Conservation (phyloP, 441 rosid species). For the Gossypium lobatum region DNA sequence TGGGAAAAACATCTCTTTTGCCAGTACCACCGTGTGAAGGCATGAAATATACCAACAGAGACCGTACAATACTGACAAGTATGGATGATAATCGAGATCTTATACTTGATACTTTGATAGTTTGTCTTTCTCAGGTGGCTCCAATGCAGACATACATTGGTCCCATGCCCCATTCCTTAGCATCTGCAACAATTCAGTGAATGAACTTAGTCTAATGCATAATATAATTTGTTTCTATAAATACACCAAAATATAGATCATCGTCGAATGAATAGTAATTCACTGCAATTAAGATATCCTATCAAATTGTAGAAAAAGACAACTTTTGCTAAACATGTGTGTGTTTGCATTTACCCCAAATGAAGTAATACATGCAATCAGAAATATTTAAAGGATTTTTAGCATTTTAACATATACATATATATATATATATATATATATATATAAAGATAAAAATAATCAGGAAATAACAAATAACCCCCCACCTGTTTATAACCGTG, state of each 20-base stretch:
- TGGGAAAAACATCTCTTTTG: background rate
- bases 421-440: too few species aligned
- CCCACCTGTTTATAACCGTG: constrained; percentile 80
- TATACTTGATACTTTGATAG: constrained; percentile 80
- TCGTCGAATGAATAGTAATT: background rate
- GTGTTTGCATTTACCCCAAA: background rate
- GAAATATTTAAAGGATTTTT: constrained; percentile 2
- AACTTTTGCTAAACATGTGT: too few species aligned
- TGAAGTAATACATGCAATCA: background rate
- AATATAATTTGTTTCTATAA: background rate
- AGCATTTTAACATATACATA: background rate
- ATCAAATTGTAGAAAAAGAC: background rate
- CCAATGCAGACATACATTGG: constrained; percentile 81
- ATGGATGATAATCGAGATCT: background rate
- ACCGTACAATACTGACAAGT: constrained; percentile 10
- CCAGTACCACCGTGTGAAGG: constrained; percentile 15
- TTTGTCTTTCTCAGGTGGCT: constrained; percentile 79
- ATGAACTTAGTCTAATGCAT: background rate
- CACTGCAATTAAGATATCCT: background rate
- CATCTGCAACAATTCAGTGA: constrained; percentile 48
- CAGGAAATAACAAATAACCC: background rate
- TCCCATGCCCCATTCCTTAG: constrained; percentile 83
- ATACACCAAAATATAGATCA: background rate
- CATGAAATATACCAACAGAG: constrained; percentile 20
- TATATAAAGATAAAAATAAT: background rate